Evolutionary conservation across 2,329 filamentous ascomycete genomes (phyloP).

Genomic region (Lasiodiplodia gonubiensis): DNA sequence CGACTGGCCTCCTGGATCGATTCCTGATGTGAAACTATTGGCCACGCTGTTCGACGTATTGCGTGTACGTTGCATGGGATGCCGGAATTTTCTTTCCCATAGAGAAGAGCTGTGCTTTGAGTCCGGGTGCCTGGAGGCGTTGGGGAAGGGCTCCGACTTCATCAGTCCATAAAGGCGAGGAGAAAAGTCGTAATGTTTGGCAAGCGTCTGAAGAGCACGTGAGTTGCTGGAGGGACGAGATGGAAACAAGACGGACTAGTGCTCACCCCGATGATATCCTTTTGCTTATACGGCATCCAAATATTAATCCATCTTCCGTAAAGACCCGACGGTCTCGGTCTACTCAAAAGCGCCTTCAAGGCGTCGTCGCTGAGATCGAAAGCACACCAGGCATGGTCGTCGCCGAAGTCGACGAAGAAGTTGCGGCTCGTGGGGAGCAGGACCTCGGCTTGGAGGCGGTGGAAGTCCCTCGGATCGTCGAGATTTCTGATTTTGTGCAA

Average conservation of each 20-base stretch:
- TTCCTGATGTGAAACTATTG: neutral
- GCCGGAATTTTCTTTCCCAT: constrained; percentile 9
- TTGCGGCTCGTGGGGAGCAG: constrained; percentile 55
- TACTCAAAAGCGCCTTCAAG: constrained; percentile 39
- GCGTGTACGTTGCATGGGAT: neutral
- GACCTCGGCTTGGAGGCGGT: constrained; percentile 51
- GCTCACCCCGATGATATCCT: constrained; percentile 57
- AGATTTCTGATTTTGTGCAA: constrained; percentile 58
- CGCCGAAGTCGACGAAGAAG: constrained; percentile 70
- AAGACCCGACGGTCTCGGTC: constrained; percentile 52
- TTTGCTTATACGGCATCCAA: constrained; percentile 69
- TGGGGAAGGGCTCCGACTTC: constrained; percentile 59
- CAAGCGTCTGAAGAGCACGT: constrained; percentile 51
- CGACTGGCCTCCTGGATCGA: constrained; percentile 1
- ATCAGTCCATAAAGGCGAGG: constrained; percentile 69
- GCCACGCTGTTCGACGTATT: neutral
- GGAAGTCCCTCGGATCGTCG: constrained; percentile 57
- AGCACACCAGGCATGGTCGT: constrained; percentile 60
- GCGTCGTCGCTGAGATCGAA: constrained; percentile 57
- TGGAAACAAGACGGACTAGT: neutral
- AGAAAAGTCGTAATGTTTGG: constrained; percentile 70
- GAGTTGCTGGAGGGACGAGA: neutral
- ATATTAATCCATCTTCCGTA: constrained; percentile 78
- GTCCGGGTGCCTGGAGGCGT: constrained; percentile 29
- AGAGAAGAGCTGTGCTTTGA: constrained; percentile 30